Evolutionary conservation across 495 filamentous ascomycete species (phyloP), one percentile per base, ranked within the genome.

Genomic region (Neurospora sp.): DNA sequence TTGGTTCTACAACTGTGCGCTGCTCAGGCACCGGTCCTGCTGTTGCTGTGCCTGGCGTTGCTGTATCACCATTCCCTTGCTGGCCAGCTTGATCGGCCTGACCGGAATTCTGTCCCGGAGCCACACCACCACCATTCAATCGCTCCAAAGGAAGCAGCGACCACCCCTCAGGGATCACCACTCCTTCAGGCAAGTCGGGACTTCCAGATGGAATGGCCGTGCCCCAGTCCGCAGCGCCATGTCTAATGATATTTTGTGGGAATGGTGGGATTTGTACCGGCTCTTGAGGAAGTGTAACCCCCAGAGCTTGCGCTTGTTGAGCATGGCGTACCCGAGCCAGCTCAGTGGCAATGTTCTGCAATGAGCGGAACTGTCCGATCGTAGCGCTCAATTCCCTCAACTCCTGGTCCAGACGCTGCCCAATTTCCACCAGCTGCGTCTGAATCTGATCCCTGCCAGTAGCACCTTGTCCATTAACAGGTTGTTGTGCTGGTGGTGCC

Each of bases 161-260:
- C 93, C 93, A 96, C 8, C 93, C 93, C 48, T 87, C 84, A 3
- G 93, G 93, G 38, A 96, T 88, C 15, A 82, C 87, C 17, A 95
- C 83, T 10, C 93, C 92, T 45, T 90, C 87, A 4, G 93, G 93
- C 24, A 95, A 83, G 54, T 91, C 88, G 31, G 88, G 78, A 77
- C 92, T 90, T 24, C 90, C 92, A 17, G 91, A 81, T 31, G 86
- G 84, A 72, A 94, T 85, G 9, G 89, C 81, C 28, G 82, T 75
- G 28, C 83, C 80, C 38, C 83, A 79, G 39, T 83, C 77, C 40
- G 80, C 71, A 17, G 74, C 84, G 43, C 80, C 79, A 76, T 86
- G 82, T 71, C 87, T 81, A n/a, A 79, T 81, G n/a, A 85, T 38
- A 7, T 81, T 76, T 71, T 85, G 78, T 70, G 80, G 62, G 13